Percentiles rank a stretch among this genome's conserved stretches.
Evolutionary conservation across 2,329 filamentous ascomycete species (phyloP).

Genomic region (Cladosporium cucumerinum): DNA sequence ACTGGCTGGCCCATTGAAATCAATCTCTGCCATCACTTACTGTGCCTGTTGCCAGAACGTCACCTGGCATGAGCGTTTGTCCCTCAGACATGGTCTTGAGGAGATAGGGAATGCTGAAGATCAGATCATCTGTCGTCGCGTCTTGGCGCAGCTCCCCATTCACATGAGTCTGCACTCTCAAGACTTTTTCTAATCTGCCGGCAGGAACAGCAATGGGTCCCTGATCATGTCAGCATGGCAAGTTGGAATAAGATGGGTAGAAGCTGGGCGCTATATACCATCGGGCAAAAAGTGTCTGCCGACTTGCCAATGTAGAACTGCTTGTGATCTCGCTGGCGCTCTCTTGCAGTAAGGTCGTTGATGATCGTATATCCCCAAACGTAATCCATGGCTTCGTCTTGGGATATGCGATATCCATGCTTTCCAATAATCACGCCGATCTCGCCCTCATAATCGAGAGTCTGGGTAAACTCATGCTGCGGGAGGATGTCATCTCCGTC

Average conservation of each 20-base stretch:
- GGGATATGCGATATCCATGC: slow-evolving; percentile 42
- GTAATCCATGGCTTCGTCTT: slow-evolving; percentile 47
- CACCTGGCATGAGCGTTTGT: slow-evolving; percentile 51
- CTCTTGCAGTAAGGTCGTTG: slow-evolving; percentile 56
- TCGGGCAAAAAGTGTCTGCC: slow-evolving; percentile 55
- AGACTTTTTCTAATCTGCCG: slow-evolving; percentile 17
- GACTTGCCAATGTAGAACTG: slow-evolving; percentile 60
- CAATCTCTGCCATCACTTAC: slow-evolving; percentile 22
- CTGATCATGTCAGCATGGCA: not conserved
- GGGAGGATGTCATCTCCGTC: slow-evolving; percentile 47
- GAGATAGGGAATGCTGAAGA: slow-evolving; percentile 49
- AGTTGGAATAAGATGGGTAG: not conserved
- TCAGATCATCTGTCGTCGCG: slow-evolving; percentile 47
- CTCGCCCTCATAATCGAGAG: slow-evolving; percentile 56
- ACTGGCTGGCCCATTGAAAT: slow-evolving; percentile 8
- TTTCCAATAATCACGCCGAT: slow-evolving; percentile 56
- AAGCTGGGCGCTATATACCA: slow-evolving; percentile 38
- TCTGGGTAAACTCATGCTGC: slow-evolving; percentile 49
- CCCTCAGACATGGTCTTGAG: slow-evolving; percentile 48
- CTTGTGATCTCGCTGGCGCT: slow-evolving; percentile 56
- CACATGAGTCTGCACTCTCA: slow-evolving; percentile 45
- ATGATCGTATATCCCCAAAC: slow-evolving; percentile 58
- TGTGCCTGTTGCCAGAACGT: slow-evolving; percentile 52
- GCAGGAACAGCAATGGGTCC: slow-evolving; percentile 15
- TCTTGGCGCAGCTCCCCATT: slow-evolving; percentile 53